These are phyloP conservation scores for Aspergillus glaucus DNA, from an alignment of 2,329 filamentous ascomycete genomes.

Conservation along the genomic window DNA sequence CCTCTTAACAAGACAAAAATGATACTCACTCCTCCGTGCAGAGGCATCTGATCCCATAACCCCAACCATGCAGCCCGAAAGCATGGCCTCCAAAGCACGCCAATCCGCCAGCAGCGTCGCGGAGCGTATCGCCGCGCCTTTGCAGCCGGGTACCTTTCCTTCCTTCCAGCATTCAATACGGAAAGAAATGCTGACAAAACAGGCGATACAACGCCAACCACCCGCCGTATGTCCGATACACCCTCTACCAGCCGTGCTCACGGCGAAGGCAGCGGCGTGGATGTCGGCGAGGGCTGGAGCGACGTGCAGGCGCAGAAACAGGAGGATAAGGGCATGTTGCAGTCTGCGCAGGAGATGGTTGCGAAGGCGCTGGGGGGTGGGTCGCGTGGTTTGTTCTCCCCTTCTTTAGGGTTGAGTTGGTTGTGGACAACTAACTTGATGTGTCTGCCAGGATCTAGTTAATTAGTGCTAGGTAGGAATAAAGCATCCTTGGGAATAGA, in stretches of 20 bases:
- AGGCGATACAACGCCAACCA: not conserved
- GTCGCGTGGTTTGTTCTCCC: conserved; percentile 8
- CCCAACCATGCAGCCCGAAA: conserved; percentile 10
- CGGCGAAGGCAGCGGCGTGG: conserved; percentile 10
- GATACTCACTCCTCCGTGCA: not conserved
- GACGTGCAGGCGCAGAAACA: conserved; percentile 4
- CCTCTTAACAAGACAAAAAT: not conserved
- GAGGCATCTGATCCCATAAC: conserved; percentile 13
- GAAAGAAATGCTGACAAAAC: not conserved
- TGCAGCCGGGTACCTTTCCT: conserved; percentile 16
- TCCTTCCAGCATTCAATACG: not conserved
- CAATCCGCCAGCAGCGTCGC: conserved; percentile 15
- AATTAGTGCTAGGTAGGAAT: conserved; percentile 16
- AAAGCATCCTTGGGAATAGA: conserved; percentile 19
- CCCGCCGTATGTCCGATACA: not conserved
- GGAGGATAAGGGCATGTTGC: conserved; percentile 8
- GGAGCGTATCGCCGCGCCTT: conserved; percentile 11
- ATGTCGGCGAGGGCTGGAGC: conserved; percentile 10
- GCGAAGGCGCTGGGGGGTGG: conserved; percentile 21
- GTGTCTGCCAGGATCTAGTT: not conserved
- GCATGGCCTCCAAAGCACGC: conserved; percentile 3
- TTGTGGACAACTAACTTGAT: not conserved
- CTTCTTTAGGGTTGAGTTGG: not conserved
- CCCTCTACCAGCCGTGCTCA: conserved; percentile 11
- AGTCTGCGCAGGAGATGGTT: conserved; percentile 17